Evolutionary conservation across 163 green algal genomes (phyloP).

Genomic region (Scenedesmus sp.): DNA sequence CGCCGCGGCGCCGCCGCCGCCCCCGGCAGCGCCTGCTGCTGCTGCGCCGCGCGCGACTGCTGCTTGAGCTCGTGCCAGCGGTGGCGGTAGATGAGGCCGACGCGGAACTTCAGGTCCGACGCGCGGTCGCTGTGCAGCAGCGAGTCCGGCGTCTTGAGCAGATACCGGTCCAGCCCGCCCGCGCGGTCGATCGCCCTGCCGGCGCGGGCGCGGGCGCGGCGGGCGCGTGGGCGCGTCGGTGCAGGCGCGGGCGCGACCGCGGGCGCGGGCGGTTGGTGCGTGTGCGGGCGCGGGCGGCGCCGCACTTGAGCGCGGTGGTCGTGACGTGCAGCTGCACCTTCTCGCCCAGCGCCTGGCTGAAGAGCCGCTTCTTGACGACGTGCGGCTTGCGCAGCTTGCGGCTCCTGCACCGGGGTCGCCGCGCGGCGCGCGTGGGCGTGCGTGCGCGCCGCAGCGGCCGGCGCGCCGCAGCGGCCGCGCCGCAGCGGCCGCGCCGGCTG

Average conservation of each 20-base stretch:
- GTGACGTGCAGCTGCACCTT: slow-evolving; percentile 75
- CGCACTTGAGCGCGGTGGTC: slow-evolving; percentile 67
- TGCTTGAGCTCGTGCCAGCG: slow-evolving; percentile 6
- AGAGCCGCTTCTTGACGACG: slow-evolving; percentile 74
- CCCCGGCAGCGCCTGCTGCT: slow-evolving; percentile 12
- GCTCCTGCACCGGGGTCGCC: slow-evolving; percentile 67
- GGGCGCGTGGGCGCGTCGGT: too few relatives aligned
- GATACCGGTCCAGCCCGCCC: slow-evolving; percentile 77
- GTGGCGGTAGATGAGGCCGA: slow-evolving; percentile 32
- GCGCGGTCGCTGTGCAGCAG: slow-evolving; percentile 69
- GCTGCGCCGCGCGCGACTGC: slow-evolving; percentile 11
- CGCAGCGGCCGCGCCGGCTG: too few relatives aligned
- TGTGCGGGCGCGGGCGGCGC: too few relatives aligned
- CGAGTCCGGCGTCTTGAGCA: slow-evolving; percentile 66
- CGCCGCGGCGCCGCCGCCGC: slow-evolving; percentile 14
- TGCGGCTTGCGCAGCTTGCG: slow-evolving; percentile 82
- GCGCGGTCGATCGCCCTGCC: slow-evolving; percentile 74
- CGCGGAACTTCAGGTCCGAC: slow-evolving; percentile 51
- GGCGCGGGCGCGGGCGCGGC: too few relatives aligned
- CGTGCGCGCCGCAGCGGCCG: too few relatives aligned
- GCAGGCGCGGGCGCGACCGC: too few relatives aligned
- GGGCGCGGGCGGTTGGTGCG: too few relatives aligned
- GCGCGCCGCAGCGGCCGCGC: too few relatives aligned
- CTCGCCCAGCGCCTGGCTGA: slow-evolving; percentile 70
- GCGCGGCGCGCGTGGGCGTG: too few relatives aligned